These are phyloP conservation scores for Naganishia sp. DNA, from an alignment of 1,284 basidiomycete genomes.

Conservation along the genomic window DNA sequence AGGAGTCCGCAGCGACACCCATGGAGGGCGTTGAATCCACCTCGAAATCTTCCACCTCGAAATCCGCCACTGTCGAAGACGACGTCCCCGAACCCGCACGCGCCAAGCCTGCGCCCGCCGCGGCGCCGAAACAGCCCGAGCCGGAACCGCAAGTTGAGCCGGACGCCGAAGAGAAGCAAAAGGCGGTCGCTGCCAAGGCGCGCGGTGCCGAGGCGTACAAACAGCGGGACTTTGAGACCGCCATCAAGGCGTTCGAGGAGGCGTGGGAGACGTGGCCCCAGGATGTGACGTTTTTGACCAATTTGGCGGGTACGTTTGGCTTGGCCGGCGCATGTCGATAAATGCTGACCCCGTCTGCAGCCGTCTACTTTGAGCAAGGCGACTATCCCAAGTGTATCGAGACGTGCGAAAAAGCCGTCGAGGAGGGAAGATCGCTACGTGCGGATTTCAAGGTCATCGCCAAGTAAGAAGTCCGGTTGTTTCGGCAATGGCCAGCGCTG, in stretches of 20 bases:
- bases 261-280: constrained; percentile 94
- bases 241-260: constrained; percentile 71
- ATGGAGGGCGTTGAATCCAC: constrained; percentile 29
- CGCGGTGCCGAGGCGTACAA: constrained; percentile 83
- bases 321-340: neutral
- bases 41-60: constrained; percentile 7
- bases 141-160: constrained; percentile 52
- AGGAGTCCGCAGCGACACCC: constrained; percentile 23
- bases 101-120: constrained; percentile 50
- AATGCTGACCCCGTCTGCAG: constrained; percentile 45
- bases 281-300: constrained; percentile 91
- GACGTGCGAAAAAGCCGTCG: constrained; percentile 89
- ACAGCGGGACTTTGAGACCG: constrained; percentile 73
- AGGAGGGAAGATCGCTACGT: constrained; percentile 73
- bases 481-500: constrained; percentile 18
- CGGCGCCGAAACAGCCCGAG: constrained; percentile 51
- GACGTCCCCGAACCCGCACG: constrained; percentile 34
- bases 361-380: constrained; percentile 90
- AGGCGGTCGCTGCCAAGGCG: constrained; percentile 74
- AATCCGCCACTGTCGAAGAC: constrained; percentile 35
- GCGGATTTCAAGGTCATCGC: constrained; percentile 63
- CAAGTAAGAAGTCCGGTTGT: constrained; percentile 51
- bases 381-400: constrained; percentile 89
- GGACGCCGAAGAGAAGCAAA: constrained; percentile 66
- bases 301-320: constrained; percentile 68